A percentile compares a stretch with the other conserved stretches of the same genome.
Evolutionary conservation across 768 basidiomycete species (phyloP).

Genomic region (Phlebiopsis flavidoalba): DNA sequence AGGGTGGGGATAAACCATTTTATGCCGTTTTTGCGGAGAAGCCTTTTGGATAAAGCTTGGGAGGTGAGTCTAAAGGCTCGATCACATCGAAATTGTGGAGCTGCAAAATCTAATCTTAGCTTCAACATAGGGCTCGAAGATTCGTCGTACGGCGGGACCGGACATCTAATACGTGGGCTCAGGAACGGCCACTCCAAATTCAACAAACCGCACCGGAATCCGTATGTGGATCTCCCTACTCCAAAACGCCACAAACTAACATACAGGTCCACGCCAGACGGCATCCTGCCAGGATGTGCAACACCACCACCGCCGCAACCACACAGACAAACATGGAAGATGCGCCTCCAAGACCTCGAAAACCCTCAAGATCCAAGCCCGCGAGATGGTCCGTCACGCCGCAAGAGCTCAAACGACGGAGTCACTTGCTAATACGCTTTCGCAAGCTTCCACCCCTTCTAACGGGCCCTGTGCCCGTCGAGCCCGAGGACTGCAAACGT

Average conservation of each 20-base stretch:
- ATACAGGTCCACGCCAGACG: constrained; percentile 41
- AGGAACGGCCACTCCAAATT: not conserved
- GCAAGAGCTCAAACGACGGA: constrained; percentile 81
- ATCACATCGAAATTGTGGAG: too few species aligned
- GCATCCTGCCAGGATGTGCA: constrained; percentile 78
- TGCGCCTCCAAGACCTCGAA: constrained; percentile 86
- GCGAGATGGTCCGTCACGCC: constrained; percentile 89
- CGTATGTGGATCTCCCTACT: constrained; percentile 31
- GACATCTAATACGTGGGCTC: not conserved
- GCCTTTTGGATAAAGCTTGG: constrained; percentile 72
- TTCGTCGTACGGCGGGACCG: not conserved
- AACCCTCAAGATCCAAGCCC: constrained; percentile 84
- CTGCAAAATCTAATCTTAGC: not conserved
- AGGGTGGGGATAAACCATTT: constrained; percentile 81
- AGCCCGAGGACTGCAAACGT: constrained; percentile 76
- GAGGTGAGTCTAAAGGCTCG: constrained; percentile 37
- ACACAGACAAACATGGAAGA: constrained; percentile 63
- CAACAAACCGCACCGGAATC: constrained; percentile 40
- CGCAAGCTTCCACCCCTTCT: constrained; percentile 18
- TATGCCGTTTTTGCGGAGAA: constrained; percentile 73
- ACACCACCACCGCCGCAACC: constrained; percentile 54
- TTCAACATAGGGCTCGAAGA: constrained; percentile 15
- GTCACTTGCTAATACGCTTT: constrained; percentile 55
- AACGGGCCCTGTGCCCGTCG: constrained; percentile 29
- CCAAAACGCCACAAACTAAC: not conserved